Evolutionary conservation across 306 rosid species (phyloP).

Genomic region (Begonia loranthoides): DNA sequence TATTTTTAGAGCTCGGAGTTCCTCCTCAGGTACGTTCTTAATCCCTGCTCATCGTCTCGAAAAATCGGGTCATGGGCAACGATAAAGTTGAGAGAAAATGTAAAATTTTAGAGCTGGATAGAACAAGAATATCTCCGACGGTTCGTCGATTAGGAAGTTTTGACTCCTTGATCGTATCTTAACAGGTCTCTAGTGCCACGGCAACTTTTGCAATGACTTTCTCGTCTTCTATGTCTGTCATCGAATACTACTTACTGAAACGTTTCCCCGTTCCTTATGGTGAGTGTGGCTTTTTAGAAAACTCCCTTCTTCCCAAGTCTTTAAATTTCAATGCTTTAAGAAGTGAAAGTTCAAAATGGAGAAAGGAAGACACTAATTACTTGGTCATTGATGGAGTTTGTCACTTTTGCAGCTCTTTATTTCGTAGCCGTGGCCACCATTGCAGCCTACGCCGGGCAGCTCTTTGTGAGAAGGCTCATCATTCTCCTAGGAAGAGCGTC

Average conservation of each 20-base stretch:
- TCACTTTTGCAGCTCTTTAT: conserved; percentile 46
- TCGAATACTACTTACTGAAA: conserved; percentile 70
- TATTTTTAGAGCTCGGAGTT: conserved; percentile 80
- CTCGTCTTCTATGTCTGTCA: conserved; percentile 95
- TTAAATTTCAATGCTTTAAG: neutral
- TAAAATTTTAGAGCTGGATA: no score
- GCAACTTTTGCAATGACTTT: conserved; percentile 94
- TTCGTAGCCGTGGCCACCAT: conserved; percentile 43
- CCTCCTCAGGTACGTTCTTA: conserved; percentile 68
- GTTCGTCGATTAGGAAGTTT: neutral
- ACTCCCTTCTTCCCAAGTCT: neutral
- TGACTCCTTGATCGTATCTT: neutral
- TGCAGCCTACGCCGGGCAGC: conserved; percentile 79
- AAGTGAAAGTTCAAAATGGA: neutral
- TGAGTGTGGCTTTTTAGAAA: conserved; percentile 6
- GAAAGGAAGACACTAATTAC: neutral
- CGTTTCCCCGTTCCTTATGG: conserved; percentile 94
- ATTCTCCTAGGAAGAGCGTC: conserved; percentile 72
- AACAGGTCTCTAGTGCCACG: conserved; percentile 88
- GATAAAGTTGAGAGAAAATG: neutral
- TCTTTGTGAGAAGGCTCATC: conserved; percentile 51
- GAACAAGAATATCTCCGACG: neutral
- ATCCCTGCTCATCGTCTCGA: neutral
- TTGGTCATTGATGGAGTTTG: neutral
- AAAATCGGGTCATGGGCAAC: neutral